Base-by-base conservation (phyloP, 805 yeast species). In the Yamadazyma tumulicola region DNA sequence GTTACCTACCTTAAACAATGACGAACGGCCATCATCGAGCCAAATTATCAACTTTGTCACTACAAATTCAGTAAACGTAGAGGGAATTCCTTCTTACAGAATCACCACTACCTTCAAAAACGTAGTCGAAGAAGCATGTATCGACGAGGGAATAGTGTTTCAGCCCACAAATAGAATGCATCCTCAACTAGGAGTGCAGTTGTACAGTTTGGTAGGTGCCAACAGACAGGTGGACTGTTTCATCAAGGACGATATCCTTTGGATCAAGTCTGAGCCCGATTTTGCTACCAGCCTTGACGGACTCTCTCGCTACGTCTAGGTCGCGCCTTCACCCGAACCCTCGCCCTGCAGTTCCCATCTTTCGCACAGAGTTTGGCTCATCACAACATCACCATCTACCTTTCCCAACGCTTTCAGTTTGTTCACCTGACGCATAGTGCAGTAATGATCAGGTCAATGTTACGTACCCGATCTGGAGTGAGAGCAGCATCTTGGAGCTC, bases 201-300 rank as follows among this genome's bases (percentile, higher is more conserved):
- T 78, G 26, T 75, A 64, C 50, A 55, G 61, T 19, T 52, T 79
- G 11, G 52, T 64, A 4, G 46, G 52, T 18, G 47, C 57, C 0
- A 10, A 25, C 14, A 23, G n/a, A 4, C 28, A 19, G n/a, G 6
- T 32, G 5, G 29, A 25, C 4, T 35, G 43, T 11, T 85, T 74
- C 42, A 67, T 85, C 5, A 72, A 72, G 22, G 79, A 79, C 29
- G 89, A 86, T 45, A 79, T 85, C 2, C 46, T 87, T 16, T 86
- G 77, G 74, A 49, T 75, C 3, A 19, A 31, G 16, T 18, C 29
- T 8, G 9, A 12, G 2, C 15, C 6, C 6, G 36, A 36, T 3
- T 31, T 22, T 27, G 17, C 27, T 7, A 11, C 14, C 11, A n/a
- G n/a, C n/a, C n/a, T n/a, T n/a, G n/a, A n/a, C n/a, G n/a, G n/a